phyloP scores from a whole-genome alignment of 176 grass and related monocot genomes.

The Metroxylon sagu region DNA sequence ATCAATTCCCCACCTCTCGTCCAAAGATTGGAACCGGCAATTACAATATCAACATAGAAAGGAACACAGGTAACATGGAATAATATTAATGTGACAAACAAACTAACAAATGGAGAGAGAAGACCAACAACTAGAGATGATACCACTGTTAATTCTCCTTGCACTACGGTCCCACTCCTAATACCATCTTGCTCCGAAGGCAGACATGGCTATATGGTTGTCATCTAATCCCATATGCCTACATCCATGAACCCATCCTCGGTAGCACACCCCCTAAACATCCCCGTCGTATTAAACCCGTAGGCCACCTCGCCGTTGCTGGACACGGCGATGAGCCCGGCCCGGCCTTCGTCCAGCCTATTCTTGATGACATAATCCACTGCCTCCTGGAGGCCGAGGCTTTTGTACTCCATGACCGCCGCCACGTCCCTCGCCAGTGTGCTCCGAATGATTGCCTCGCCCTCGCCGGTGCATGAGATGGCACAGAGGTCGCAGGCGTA shows the following conservation, averaged over 20 bases:
- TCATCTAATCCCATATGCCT: slow-evolving; percentile 60
- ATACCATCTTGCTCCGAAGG: no score
- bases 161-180: no score
- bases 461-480: slow-evolving; percentile 82
- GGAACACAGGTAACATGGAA: no score
- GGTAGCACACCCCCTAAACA: slow-evolving; percentile 77
- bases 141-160: no score
- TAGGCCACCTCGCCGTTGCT: slow-evolving; percentile 48
- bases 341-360: slow-evolving; percentile 56
- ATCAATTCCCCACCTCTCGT: no score
- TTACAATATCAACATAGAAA: no score
- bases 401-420: slow-evolving; percentile 87
- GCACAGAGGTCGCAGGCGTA: slow-evolving; percentile 70
- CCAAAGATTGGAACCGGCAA: no score
- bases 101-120: no score
- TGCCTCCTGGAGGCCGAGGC: slow-evolving; percentile 54
- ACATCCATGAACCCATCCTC: slow-evolving; percentile 89
- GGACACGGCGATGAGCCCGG: slow-evolving; percentile 73
- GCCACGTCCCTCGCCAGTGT: slow-evolving; percentile 80
- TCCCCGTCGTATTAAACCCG: slow-evolving; percentile 74
- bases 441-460: slow-evolving; percentile 85
- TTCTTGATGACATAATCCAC: slow-evolving; percentile 65
- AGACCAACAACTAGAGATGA: no score
- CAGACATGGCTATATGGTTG: no score
- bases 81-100: no score